A percentile compares a stretch with the other conserved stretches of the same genome.
Evolutionary conservation across 306 rosid genomes (phyloP).

Genomic region (Cucumis sativus): Cucumber_9930_V3 NC_026656.2:19566001-19566500

Average conservation of each 20-base stretch:
- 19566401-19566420: constrained; percentile 44
- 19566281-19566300: constrained; percentile 19
- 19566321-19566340: constrained; percentile 24
- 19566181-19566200: no score
- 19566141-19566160: no score
- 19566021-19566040: no score
- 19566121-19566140: no score
- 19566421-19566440: constrained; percentile 25
- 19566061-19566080: no score
- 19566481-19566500: background rate
- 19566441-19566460: constrained; percentile 22
- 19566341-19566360: constrained; percentile 20
- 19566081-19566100: no score
- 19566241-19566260: no score
- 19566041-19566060: no score
- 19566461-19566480: constrained; percentile 24
- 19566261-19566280: constrained; percentile 33
- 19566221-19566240: background rate
- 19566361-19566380: constrained; percentile 29
- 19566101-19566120: no score
- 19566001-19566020: no score
- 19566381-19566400: constrained; percentile 40
- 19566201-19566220: no score
- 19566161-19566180: no score
- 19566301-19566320: constrained; percentile 25